Percentiles rank a stretch among this genome's conserved stretches.
phyloP scores from a whole-genome alignment of 139 green algal genomes.

The Eudorina sp. region DNA sequence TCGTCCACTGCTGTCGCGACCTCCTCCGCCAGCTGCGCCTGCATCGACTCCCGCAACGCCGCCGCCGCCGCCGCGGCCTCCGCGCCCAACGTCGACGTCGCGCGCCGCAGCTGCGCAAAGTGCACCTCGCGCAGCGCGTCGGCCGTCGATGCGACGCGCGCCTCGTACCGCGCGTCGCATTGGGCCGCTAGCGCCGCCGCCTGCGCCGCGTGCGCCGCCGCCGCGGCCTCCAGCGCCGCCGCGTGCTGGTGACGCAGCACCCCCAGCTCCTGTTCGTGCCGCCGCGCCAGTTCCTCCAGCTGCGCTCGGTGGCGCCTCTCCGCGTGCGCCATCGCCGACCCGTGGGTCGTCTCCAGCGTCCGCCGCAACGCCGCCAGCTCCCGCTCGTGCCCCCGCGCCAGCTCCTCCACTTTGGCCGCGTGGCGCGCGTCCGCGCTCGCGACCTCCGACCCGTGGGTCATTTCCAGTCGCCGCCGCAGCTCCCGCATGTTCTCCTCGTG shows the following conservation, averaged over 20 bases:
- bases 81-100: conserved; percentile 17
- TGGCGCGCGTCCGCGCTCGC: not conserved
- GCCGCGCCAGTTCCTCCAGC: not conserved
- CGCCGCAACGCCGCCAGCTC: not conserved
- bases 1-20: not conserved
- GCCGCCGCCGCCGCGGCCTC: conserved; percentile 27
- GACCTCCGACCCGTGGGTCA: not conserved
- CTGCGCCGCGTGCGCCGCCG: not conserved
- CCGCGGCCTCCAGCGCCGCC: conserved; percentile 9
- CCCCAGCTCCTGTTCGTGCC: conserved; percentile 10
- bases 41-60: not conserved
- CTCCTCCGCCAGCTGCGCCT: not conserved
- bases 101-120: conserved; percentile 25
- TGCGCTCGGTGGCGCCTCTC: not conserved
- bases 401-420: not conserved
- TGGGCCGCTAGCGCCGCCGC: not conserved
- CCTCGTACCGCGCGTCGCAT: conserved; percentile 23
- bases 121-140: conserved; percentile 27
- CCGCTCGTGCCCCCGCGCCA: not conserved
- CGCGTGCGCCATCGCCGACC: not conserved
- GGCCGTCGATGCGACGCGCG: conserved; percentile 9
- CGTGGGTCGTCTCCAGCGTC: conserved; percentile 1
- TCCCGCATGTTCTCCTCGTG: not conserved
- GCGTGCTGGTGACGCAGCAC: conserved; percentile 1
- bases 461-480: not conserved